A percentile compares a stretch with the other conserved stretches of the same genome.
These are phyloP conservation scores for Colletotrichum tropicale DNA, from an alignment of 2,329 filamentous ascomycete genomes.

Conservation along the genomic window DNA sequence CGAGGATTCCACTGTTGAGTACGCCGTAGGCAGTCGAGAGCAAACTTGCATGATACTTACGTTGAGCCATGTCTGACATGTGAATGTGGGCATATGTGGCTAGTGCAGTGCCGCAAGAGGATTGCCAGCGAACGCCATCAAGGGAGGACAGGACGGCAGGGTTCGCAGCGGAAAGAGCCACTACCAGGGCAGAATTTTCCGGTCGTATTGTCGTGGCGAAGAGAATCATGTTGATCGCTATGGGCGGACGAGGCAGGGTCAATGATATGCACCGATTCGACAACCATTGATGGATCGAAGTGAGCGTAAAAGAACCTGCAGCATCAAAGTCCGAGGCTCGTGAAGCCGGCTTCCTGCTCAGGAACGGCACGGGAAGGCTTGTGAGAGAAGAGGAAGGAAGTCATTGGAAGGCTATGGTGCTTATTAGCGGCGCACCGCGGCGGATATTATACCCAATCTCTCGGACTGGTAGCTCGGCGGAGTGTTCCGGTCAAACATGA, in stretches of 20 bases:
- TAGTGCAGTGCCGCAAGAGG: neutral
- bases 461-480: neutral
- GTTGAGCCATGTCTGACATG: conserved; percentile 14
- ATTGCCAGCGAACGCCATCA: neutral
- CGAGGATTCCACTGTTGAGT: neutral
- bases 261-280: neutral
- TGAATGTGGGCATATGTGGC: conserved; percentile 14
- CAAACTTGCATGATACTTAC: neutral
- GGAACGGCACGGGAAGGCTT: neutral
- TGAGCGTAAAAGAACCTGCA: neutral
- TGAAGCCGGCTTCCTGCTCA: neutral
- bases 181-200: neutral
- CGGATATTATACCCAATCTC: neutral
- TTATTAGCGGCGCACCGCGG: neutral
- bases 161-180: neutral
- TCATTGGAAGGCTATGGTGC: neutral
- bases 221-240: neutral
- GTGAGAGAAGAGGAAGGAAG: neutral
- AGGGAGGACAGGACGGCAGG: neutral
- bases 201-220: neutral
- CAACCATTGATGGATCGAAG: neutral
- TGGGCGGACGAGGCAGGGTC: neutral
- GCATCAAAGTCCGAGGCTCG: neutral
- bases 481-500: neutral
- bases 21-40: neutral